Percentiles rank a stretch among this genome's conserved stretches.
Conservation (phyloP, 371 early-diverging fungal genomes). For the Smittium culicis region DNA sequence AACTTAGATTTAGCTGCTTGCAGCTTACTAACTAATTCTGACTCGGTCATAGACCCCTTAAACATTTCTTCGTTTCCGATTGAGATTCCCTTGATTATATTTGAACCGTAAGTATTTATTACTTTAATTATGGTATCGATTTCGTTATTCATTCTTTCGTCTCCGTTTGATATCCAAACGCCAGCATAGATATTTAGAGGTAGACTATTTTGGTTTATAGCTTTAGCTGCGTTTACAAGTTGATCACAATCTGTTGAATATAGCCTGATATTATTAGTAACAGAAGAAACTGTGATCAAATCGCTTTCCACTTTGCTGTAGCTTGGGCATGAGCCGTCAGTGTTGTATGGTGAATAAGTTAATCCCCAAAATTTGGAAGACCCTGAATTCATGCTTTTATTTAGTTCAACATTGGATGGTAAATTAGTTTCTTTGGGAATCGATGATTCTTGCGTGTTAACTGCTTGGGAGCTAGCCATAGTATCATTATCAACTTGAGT, state of each 20-base stretch:
- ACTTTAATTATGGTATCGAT: constrained; percentile 21
- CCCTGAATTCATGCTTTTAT: too few relatives aligned
- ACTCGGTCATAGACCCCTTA: constrained; percentile 23
- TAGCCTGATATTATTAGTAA: constrained; percentile 26
- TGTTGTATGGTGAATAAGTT: constrained; percentile 29
- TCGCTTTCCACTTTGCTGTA: constrained; percentile 14
- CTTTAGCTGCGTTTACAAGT: constrained; percentile 20
- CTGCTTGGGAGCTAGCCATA: too few relatives aligned
- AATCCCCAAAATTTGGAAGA: constrained; percentile 26
- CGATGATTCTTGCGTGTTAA: too few relatives aligned
- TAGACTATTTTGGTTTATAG: constrained; percentile 18
- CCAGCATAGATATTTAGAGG: constrained; percentile 23
- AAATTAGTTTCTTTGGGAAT: too few relatives aligned
- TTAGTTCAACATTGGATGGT: too few relatives aligned
- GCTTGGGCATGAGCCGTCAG: constrained; percentile 28
- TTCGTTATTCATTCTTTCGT: constrained; percentile 19
- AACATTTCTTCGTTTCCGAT: constrained; percentile 27
- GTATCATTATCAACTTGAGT: too few relatives aligned
- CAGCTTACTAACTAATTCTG: constrained; percentile 22
- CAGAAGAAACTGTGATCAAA: constrained; percentile 19
- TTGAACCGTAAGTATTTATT: constrained; percentile 18
- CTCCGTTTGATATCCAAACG: constrained; percentile 25
- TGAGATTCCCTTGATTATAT: constrained; percentile 25
- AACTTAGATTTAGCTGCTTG: constrained; percentile 22
- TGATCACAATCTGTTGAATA: constrained; percentile 33